These are phyloP conservation scores for Annulohypoxylon stygium DNA, from an alignment of 495 filamentous ascomycete genomes.

Conservation along the genomic window DNA sequence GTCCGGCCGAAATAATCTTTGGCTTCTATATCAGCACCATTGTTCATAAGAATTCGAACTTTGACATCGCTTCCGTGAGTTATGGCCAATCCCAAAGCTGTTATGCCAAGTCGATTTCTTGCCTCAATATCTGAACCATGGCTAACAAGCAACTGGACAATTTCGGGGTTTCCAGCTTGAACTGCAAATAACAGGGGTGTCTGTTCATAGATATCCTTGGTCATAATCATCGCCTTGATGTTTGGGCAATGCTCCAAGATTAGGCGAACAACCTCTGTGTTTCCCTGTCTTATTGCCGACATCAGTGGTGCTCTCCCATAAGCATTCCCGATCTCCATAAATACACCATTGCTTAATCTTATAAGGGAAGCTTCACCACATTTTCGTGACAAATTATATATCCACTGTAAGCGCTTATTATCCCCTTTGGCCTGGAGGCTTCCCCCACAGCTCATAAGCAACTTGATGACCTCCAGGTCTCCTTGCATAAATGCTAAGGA, in stretches of 20 bases:
- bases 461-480: background rate
- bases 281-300: background rate
- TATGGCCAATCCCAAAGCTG: background rate
- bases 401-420: background rate
- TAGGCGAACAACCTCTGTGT: background rate
- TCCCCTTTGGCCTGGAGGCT: background rate
- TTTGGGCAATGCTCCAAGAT: background rate
- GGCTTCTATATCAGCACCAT: background rate
- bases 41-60: background rate
- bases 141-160: background rate
- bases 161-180: background rate
- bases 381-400: background rate
- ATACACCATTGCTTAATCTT: background rate
- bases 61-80: background rate
- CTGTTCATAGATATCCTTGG: constrained; percentile 1
- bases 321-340: background rate
- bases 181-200: background rate
- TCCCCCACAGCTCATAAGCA: background rate
- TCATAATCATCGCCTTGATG: background rate
- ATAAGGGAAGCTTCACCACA: background rate
- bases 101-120: background rate
- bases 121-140: background rate
- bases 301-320: background rate
- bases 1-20: background rate
- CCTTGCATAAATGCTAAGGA: background rate